Evolutionary conservation across 306 rosid species (phyloP), one percentile per base, ranked within the genome.

Genomic region (Sechiopsis laciniata): DNA sequence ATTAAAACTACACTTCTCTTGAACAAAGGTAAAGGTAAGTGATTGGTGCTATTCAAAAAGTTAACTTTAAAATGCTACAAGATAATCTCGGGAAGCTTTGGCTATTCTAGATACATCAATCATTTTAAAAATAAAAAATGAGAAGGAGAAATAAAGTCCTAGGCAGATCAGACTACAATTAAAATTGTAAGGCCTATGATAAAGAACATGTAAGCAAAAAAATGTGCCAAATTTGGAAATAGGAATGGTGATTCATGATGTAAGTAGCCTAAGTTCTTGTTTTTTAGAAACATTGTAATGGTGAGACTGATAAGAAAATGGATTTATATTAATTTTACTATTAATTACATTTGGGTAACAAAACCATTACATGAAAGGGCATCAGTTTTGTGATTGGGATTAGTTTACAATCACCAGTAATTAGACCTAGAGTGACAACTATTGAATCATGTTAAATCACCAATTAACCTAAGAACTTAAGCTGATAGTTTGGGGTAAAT

Each of bases 61-160:
- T 45, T 54, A 19, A 66, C 55, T 19, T 10, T 12, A 37, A 66
- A 45, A 66, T 66, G 53, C n/a, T 42, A 66, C 71, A 64, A 42
- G 32, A 37, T 65, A 50, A 22, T 42, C 72, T 67, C 12, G 0
- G 72, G 19, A 46, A 45, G n/a, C 71, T 65, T 13, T 42, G 46
- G 71, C 54, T 10, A 45, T 10, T 55, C 37, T 32, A 32, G 37
- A 32, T 32, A 32, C 37, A 32, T 32, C 37, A 32, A 32, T 32
- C 2, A 32, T 32, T 32, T 32, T 32, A 32, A 32, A 32, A 32
- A 32, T 32, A 32, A 32, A 32, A 32, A 32, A 45, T 32, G 22
- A 62, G 20, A 35, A 16, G 16, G n/a, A 5, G 53, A 40, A 40
- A 65, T 4, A 19, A 37, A 64, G 71, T 35, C 24, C 26, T 8